Conservation (phyloP, 495 filamentous ascomycete species). For the Lasiosphaeria hispida region DNA sequence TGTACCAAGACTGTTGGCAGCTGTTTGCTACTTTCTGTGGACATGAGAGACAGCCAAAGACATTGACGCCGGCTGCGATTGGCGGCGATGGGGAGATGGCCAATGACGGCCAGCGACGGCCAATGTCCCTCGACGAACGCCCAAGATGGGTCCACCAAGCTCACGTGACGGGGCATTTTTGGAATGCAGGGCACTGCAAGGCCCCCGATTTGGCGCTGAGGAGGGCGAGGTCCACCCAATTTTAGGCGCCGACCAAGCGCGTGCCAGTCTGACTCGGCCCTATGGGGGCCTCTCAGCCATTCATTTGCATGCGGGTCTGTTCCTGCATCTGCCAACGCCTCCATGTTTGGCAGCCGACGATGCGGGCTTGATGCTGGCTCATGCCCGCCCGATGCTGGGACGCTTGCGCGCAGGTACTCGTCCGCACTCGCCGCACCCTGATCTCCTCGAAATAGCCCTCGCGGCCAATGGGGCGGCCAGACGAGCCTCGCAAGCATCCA, state of each 20-base stretch:
- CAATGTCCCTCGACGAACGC: no score
- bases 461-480: not conserved
- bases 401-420: constrained; percentile 8
- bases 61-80: no score
- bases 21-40: no score
- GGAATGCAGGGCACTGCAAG: not conserved
- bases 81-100: no score
- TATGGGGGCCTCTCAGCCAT: constrained; percentile 17
- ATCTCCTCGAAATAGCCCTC: not conserved
- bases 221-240: not conserved
- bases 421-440: constrained; percentile 4
- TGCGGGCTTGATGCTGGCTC: not conserved
- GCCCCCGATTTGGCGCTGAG: constrained; percentile 9
- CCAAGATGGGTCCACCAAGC: not conserved
- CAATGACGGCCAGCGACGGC: no score
- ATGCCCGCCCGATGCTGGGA: constrained; percentile 1
- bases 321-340: constrained; percentile 17
- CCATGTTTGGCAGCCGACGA: no score
- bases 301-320: constrained; percentile 12
- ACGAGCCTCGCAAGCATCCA: not conserved
- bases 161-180: not conserved
- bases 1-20: no score
- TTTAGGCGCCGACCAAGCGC: constrained; percentile 35
- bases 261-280: constrained; percentile 3
- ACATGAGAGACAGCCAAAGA: no score